phyloP scores from a whole-genome alignment of 495 filamentous ascomycete genomes.

The Aspergillus affinis region DNA sequence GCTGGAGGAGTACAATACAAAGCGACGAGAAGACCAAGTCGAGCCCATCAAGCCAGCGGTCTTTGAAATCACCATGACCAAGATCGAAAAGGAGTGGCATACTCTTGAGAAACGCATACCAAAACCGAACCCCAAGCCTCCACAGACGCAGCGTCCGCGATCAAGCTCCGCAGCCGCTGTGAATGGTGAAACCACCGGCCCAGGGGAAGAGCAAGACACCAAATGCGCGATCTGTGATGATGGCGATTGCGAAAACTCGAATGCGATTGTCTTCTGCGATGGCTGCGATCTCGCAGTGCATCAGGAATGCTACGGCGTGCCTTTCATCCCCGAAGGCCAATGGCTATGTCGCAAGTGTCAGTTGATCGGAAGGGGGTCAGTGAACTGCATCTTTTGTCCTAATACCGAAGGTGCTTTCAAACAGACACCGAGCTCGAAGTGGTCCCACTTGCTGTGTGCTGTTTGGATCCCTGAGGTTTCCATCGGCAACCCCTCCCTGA shows the following conservation, averaged over 20 bases:
- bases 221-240: conserved; percentile 98
- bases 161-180: conserved; percentile 91
- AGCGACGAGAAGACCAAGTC: conserved; percentile 67
- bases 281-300: conserved; percentile 97
- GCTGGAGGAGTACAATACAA: conserved; percentile 79
- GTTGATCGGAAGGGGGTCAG: conserved; percentile 85
- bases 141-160: conserved; percentile 83
- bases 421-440: conserved; percentile 90
- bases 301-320: conserved; percentile 98
- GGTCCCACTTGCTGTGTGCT: conserved; percentile 94
- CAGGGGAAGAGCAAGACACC: conserved; percentile 91
- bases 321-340: conserved; percentile 97
- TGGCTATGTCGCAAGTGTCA: conserved; percentile 98
- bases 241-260: conserved; percentile 98
- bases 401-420: conserved; percentile 98
- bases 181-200: conserved; percentile 78
- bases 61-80: conserved; percentile 97
- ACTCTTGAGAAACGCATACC: conserved; percentile 93
- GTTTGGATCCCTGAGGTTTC: conserved; percentile 98
- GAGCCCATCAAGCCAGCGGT: conserved; percentile 86
- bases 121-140: conserved; percentile 92
- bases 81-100: conserved; percentile 98
- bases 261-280: conserved; percentile 99
- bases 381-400: conserved; percentile 97
- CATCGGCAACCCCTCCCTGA: conserved; percentile 92